Conservation (phyloP, 2,329 filamentous ascomycete genomes). For the Verticillium zaregamsianum region DNA sequence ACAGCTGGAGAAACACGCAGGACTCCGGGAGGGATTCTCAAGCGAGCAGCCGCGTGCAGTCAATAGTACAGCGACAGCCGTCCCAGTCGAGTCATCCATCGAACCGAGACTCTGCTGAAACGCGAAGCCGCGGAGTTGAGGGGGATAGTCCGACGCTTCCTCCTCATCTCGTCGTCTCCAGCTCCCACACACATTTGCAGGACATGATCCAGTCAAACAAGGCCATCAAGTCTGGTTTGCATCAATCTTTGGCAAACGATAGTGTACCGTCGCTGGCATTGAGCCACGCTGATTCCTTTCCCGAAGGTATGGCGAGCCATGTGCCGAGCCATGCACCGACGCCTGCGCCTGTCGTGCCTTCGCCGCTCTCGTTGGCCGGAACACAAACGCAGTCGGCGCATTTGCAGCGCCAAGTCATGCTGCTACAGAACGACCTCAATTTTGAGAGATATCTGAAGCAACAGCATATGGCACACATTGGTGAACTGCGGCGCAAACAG, state of each 20-base stretch:
- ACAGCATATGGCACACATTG: constrained; percentile 78
- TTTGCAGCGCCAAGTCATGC: constrained; percentile 68
- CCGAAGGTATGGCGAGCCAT: constrained; percentile 31
- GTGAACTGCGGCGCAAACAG: constrained; percentile 69
- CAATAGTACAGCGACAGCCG: constrained; percentile 33
- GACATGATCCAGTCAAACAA: constrained; percentile 59
- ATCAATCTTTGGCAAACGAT: constrained; percentile 53
- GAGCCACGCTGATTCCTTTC: constrained; percentile 43
- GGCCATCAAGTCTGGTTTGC: constrained; percentile 49
- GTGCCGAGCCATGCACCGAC: constrained; percentile 22
- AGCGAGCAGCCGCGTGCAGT: constrained; percentile 31
- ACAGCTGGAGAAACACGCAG: constrained; percentile 51
- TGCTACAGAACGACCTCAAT: constrained; percentile 74
- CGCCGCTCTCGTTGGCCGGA: constrained; percentile 14
- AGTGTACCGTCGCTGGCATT: constrained; percentile 51
- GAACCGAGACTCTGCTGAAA: constrained; percentile 40
- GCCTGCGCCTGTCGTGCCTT: constrained; percentile 18
- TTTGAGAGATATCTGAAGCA: constrained; percentile 83
- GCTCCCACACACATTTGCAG: constrained; percentile 52
- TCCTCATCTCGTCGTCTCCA: constrained; percentile 41
- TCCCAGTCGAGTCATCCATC: constrained; percentile 52
- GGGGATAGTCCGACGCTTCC: constrained; percentile 62
- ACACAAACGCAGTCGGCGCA: constrained; percentile 30
- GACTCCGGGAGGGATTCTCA: constrained; percentile 44
- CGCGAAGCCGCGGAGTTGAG: constrained; percentile 25